Evolutionary conservation across 164 flowering plant genomes (phyloP).

Genomic region (Cinnamomum chago): DNA sequence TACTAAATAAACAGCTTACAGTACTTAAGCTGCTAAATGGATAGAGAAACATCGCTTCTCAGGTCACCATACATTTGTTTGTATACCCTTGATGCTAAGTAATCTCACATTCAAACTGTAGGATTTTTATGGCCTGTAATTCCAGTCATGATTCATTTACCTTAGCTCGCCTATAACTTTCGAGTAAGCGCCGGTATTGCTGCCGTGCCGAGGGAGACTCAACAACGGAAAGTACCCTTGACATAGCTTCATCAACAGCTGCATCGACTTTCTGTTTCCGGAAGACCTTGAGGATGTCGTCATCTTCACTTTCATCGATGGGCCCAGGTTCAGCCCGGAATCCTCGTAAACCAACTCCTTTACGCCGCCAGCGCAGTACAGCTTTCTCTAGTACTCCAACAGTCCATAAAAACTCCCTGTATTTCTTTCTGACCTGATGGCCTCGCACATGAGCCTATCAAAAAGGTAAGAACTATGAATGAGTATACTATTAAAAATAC

Average conservation of each 20-base stretch:
- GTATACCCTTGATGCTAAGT: neutral
- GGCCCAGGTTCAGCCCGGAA: conserved; percentile 47
- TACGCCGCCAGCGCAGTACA: conserved; percentile 81
- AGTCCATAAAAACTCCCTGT: conserved; percentile 76
- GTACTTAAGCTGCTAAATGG: neutral
- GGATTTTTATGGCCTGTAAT: neutral
- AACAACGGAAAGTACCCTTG: conserved; percentile 80
- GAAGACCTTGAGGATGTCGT: conserved; percentile 70
- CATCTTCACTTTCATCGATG: conserved; percentile 59
- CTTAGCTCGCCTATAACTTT: conserved; percentile 67
- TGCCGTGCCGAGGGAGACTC: conserved; percentile 77
- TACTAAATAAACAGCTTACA: no score
- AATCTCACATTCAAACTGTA: neutral
- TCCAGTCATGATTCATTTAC: conserved; percentile 23
- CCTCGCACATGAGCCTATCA: conserved; percentile 95
- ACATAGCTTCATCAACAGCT: conserved; percentile 68
- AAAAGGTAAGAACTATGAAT: conserved; percentile 3
- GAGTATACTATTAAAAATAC: neutral
- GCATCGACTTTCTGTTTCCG: conserved; percentile 80
- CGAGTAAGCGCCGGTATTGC: conserved; percentile 82
- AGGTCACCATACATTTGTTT: neutral
- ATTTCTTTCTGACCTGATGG: conserved; percentile 80
- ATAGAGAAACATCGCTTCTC: neutral
- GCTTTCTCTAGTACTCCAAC: conserved; percentile 84
- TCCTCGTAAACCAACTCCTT: conserved; percentile 81